Evolutionary conservation across 2,329 filamentous ascomycete species (phyloP).

Genomic region (Fusarium sp.): DNA sequence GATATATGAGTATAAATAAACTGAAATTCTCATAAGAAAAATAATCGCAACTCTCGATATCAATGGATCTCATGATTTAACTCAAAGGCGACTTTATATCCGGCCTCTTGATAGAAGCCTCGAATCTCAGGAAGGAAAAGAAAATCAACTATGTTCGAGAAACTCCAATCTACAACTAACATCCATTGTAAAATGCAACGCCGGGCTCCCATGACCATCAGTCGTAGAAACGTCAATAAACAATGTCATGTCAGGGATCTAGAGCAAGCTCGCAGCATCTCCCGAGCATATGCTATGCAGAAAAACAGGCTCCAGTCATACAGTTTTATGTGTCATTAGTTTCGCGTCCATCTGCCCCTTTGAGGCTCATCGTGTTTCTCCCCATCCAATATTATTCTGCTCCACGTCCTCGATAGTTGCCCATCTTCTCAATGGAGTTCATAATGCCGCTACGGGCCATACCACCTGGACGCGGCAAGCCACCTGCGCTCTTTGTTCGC

Average conservation of each 20-base stretch:
- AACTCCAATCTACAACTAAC: slow-evolving; percentile 17
- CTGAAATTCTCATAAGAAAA: background rate
- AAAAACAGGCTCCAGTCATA: slow-evolving; percentile 33
- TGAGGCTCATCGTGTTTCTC: slow-evolving; percentile 9
- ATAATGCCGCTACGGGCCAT: slow-evolving; percentile 73
- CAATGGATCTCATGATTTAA: background rate
- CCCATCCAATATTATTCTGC: slow-evolving; percentile 34
- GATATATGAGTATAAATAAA: background rate
- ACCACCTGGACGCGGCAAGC: slow-evolving; percentile 59
- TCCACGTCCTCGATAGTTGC: slow-evolving; percentile 62
- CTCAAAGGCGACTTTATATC: background rate
- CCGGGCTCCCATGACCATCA: slow-evolving; percentile 17
- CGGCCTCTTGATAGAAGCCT: background rate
- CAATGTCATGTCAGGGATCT: slow-evolving; percentile 23
- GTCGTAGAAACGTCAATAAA: slow-evolving; percentile 20
- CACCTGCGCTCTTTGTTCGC: slow-evolving; percentile 55
- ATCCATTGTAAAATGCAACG: slow-evolving; percentile 17
- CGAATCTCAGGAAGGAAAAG: background rate
- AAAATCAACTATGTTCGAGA: background rate
- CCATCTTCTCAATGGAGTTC: slow-evolving; percentile 90
- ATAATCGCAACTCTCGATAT: slow-evolving; percentile 12
- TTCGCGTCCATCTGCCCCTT: slow-evolving; percentile 24
- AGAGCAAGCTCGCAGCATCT: slow-evolving; percentile 6
- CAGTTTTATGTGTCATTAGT: slow-evolving; percentile 37
- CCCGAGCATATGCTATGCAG: slow-evolving; percentile 29